Conservation (phyloP, 2,329 filamentous ascomycete genomes). For the Neofusicoccum cordaticola region DNA sequence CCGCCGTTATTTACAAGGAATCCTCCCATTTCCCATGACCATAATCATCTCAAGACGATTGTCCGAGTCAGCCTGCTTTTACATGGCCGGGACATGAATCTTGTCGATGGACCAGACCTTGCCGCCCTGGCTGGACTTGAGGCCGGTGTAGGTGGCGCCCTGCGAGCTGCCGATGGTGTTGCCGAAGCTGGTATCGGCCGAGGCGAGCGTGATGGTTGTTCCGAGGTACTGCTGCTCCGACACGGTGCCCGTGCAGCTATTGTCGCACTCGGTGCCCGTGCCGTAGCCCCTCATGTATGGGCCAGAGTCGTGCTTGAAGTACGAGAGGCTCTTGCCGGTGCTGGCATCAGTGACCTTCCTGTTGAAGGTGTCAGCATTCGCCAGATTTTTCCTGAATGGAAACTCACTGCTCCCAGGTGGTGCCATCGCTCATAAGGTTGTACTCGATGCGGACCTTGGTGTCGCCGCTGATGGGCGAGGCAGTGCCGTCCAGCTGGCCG, state of each 20-base stretch:
- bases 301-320: slow-evolving; percentile 35
- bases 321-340: slow-evolving; percentile 34
- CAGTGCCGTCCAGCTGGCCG: slow-evolving; percentile 36
- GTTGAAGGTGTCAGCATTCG: too few species aligned
- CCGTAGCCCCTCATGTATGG: slow-evolving; percentile 38
- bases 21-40: too few species aligned
- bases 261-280: slow-evolving; percentile 43
- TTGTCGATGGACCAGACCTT: slow-evolving; percentile 8
- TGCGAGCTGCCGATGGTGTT: neutral
- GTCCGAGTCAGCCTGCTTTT: too few species aligned
- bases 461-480: slow-evolving; percentile 23
- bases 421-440: slow-evolving; percentile 24
- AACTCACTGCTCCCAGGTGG: slow-evolving; percentile 32
- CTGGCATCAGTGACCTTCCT: slow-evolving; percentile 34
- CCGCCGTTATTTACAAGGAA: too few species aligned
- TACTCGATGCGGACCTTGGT: slow-evolving; percentile 36
- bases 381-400: neutral
- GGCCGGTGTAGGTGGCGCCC: slow-evolving; percentile 1
- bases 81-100: neutral
- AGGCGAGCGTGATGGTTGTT: slow-evolving; percentile 39
- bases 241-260: slow-evolving; percentile 38
- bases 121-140: neutral
- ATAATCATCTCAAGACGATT: too few species aligned
- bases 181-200: slow-evolving; percentile 30
- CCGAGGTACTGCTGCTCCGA: slow-evolving; percentile 39